Percentiles rank a stretch among this genome's conserved stretches.
phyloP scores from a whole-genome alignment of 305 asterid species.

The Withania somnifera region DNA sequence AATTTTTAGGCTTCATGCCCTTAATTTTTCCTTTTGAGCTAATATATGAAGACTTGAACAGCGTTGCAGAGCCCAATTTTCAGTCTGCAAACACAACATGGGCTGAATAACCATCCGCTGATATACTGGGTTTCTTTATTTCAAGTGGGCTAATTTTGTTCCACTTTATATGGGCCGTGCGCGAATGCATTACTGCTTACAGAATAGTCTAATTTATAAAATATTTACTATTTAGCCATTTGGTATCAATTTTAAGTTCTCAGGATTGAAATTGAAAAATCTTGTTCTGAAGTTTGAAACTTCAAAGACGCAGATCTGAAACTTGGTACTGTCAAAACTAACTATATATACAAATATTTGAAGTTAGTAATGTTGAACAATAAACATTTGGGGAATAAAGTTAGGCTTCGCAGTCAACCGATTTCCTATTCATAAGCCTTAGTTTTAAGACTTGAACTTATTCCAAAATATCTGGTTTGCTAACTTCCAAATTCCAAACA shows the following conservation, averaged over 20 bases:
- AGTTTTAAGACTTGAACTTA: neutral
- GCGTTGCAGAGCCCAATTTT: neutral
- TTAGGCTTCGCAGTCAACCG: too few relatives aligned
- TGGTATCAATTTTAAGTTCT: neutral
- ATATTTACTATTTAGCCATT: neutral
- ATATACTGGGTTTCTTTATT: neutral
- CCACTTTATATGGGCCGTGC: neutral
- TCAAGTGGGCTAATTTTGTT: neutral
- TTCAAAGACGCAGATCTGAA: too few relatives aligned
- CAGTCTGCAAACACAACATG: neutral
- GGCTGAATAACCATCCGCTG: neutral
- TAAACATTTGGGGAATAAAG: neutral
- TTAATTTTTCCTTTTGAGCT: too few relatives aligned
- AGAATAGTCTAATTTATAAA: neutral
- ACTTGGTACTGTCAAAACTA: too few relatives aligned
- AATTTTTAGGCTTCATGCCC: too few relatives aligned
- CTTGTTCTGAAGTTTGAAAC: too few relatives aligned
- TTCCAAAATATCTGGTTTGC: neutral
- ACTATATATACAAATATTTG: too few relatives aligned
- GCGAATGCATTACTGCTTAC: neutral
- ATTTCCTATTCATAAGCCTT: neutral
- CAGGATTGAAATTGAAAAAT: neutral
- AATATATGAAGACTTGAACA: neutral
- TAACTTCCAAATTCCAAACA: neutral
- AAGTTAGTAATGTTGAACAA: too few relatives aligned